Base-by-base conservation (phyloP, 371 early-diverging fungal genomes). In the Mortierella sp. region DNA sequence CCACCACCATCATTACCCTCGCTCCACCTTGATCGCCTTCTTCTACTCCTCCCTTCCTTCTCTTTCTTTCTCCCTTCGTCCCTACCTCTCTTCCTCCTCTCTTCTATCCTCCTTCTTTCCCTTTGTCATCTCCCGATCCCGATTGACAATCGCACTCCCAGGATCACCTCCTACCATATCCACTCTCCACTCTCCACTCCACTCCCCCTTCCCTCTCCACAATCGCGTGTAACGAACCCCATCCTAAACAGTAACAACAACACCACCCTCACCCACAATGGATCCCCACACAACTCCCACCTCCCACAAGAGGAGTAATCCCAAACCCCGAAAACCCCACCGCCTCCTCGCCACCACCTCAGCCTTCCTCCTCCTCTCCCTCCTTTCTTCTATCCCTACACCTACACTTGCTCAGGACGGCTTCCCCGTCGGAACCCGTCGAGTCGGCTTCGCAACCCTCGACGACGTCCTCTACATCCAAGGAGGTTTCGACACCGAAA, bases 401-500 rank as follows among this genome's bases (percentile, higher is more conserved):
- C 32, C 27, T 24, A 18, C 76, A 16, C 58, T 44, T 51, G 81
- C 81, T 38, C 79, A 78, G 41, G 27, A 56, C 16, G 43, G 21
- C 11, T 68, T 54, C 18, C 78, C 78, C 49, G 73, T 54, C 11
- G 70, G 83, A 1, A 11, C 73, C 18, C 79, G 83, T 21, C 83
- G 83, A 11, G 76, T 83, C 76, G 83, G 83, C 14, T 83, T 46
- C 49, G 27, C 83, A 27, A 71, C 55, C 5, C 24, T 79, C 21
- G 24, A 79, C 74, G 76, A 79, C 44, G 72, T 63, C 6, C 76
- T 83, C 27, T 83, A 75, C 60, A 78, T 83, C 60, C 78, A 83
- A 41, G 83, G 83, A n/a, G 83, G 83, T 32, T 83, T 70, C 51
- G 76, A 79, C 35, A 68, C 49, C 18, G 51, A 38, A 5, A 12